A percentile compares a stretch with the other conserved stretches of the same genome.
Evolutionary conservation across 148 eudicot species (phyloP).

Genomic region (Selenicereus undatus): DNA sequence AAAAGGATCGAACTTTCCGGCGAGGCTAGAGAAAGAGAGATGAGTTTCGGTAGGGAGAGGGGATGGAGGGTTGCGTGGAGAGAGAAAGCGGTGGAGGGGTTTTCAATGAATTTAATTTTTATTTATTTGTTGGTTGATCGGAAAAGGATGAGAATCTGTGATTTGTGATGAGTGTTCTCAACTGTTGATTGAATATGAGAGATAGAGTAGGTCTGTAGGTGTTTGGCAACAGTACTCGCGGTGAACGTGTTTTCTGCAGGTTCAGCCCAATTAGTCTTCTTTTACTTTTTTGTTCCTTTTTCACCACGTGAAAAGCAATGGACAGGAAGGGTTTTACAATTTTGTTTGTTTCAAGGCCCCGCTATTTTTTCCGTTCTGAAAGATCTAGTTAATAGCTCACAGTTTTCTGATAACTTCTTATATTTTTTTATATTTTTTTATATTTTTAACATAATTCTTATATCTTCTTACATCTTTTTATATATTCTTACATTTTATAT

Average conservation of each 20-base stretch:
- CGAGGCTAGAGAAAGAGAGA: slow-evolving; percentile 18
- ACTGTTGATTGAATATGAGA: not conserved
- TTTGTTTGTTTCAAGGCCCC: too few species aligned
- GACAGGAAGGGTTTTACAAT: not conserved
- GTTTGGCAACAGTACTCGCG: not conserved
- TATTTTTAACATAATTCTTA: too few species aligned
- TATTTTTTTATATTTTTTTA: too few species aligned
- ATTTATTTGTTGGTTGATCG: slow-evolving; percentile 2
- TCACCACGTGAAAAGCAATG: not conserved
- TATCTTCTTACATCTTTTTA: too few species aligned
- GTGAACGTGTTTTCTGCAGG: slow-evolving; percentile 14
- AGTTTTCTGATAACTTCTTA: too few species aligned
- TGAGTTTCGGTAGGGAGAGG: not conserved
- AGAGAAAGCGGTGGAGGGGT: slow-evolving; percentile 21
- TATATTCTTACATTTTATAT: too few species aligned
- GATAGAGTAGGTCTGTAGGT: not conserved
- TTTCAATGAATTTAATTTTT: not conserved
- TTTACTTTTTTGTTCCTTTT: not conserved
- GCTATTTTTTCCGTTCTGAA: too few species aligned
- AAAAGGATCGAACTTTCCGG: slow-evolving; percentile 25
- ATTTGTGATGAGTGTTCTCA: slow-evolving; percentile 9
- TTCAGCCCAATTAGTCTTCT: slow-evolving; percentile 6
- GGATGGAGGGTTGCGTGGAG: slow-evolving; percentile 12
- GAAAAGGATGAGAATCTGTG: slow-evolving; percentile 12
- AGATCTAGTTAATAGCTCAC: too few species aligned